Base-by-base conservation (phyloP, 2,329 filamentous ascomycete genomes). In the Trichoderma sp. region DNA sequence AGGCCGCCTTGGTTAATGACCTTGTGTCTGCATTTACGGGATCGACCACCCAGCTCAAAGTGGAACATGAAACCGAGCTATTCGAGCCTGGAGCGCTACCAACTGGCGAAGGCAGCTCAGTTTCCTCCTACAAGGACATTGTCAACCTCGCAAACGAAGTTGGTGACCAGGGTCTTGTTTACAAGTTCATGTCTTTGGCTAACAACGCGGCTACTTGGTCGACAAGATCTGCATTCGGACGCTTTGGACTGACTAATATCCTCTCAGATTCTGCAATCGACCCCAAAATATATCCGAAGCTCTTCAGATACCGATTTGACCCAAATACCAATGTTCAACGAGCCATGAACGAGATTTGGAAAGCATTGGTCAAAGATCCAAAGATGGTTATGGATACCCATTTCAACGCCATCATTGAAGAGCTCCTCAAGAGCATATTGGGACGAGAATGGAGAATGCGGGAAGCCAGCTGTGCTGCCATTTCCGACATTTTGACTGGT, bases 341-440 rank as follows among this genome's bases (percentile, higher is more conserved):
- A 59, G 97, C 95, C 0, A 99, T 99, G 96, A 94, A 97, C 68
- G 93, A 96, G 71, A 98, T 99, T 72, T 99, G 96, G 96, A 94
- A 92, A 75, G 91, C 95, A 0, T 82, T 99, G n/a, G 94, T 98
- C 66, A 97, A 96, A 76, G 94, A 98, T 74, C 87, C 93, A 1
- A 89, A 88, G 21, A 84, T 86, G 0, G 92, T 91, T 0, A 87
- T 98, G 54, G 90, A 96, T 72, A 83, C 85, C 21, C 87, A 98
- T 78, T 97, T 98, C 76, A 91, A 97, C 72, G 88, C 88, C 10
- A 98, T 99, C 74, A 91, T 99, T 83, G 85, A 90, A 11, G 96
- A 99, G 76, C 82, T 98, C 7, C 83, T 99, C 37, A 90, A 89
- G 73, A 96, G 91, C 76, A 92, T 98, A 52, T 80, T 98, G 5